These are phyloP conservation scores for Epithele typhae DNA, from an alignment of 768 basidiomycete species.

Conservation along the genomic window DNA sequence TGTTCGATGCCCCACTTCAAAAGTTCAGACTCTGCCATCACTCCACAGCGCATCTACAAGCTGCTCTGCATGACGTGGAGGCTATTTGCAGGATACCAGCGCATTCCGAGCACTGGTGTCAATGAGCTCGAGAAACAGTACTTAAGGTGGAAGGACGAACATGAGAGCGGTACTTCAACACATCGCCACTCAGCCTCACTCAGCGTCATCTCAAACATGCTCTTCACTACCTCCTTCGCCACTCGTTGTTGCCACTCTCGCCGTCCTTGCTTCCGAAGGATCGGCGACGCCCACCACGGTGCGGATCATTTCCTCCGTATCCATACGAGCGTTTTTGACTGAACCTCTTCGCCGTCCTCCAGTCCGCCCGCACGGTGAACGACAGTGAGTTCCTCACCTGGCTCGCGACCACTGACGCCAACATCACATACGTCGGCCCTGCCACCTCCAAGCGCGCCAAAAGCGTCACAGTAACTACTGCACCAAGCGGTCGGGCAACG, in stretches of 20 bases:
- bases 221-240: not conserved
- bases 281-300: not conserved
- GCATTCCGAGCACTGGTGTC: too few species aligned
- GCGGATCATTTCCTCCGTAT: too few species aligned
- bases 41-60: too few species aligned
- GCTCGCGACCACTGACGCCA: constrained; percentile 16
- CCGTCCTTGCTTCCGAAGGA: not conserved
- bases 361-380: not conserved
- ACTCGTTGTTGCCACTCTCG: not conserved
- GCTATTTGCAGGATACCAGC: too few species aligned
- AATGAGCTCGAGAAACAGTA: too few species aligned
- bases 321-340: not conserved
- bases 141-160: too few species aligned
- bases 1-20: too few species aligned
- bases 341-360: not conserved
- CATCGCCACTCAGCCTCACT: not conserved
- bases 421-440: constrained; percentile 18
- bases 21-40: too few species aligned
- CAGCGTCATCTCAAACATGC: not conserved
- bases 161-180: too few species aligned
- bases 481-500: constrained; percentile 10
- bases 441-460: constrained; percentile 14
- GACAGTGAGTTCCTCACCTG: constrained; percentile 6
- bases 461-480: constrained; percentile 27
- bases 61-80: too few species aligned